Base-by-base conservation (phyloP, 2,329 filamentous ascomycete genomes). In the Hypoxylon sp. region DNA sequence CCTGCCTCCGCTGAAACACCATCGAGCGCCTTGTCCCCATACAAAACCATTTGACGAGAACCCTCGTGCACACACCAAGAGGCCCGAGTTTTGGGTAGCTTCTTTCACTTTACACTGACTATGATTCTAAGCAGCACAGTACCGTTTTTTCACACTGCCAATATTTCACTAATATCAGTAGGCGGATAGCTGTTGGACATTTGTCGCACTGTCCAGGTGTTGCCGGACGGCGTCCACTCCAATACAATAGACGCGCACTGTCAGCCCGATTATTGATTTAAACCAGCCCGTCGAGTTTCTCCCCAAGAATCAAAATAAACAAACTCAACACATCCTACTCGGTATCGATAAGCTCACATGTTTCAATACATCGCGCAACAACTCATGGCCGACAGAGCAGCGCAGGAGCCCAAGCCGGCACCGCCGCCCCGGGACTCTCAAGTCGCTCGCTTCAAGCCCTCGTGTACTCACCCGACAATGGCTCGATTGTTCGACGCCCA, bases 381-480 rank as follows among this genome's bases (percentile, higher is more conserved):
- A 35, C 15, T 42, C 48, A 70, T 65, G 65, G 60, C 69, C 39
- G 17, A 46, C n/a, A 35, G 53, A n/a, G 13, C 17, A n/a, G 13
- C 17, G 15, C 42, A 63, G 11, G 17, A 54, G 15, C 29, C 55
- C 29, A 24, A n/a, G 10, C 46, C 54, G 51, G 50, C 46, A 24
- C 47, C 67, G 46, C 46, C 35, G 11, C 55, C 67, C 10, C 50
- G 13, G 39, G 53, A 54, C 24, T 58, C 37, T 57, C 70, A 19
- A 67, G 46, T 44, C 44, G 70, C 67, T 44, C 51, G 32, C 6
- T 74, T 71, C 52, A 65, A 65, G 50, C 70, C 76, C 10, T 72
- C 65, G 21, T 94, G 92, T 78, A 92, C 88, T 2, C 92, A 94
- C 75, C 80, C 89, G 50, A 89, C 85, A 61, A 90, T 93, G 85